Base-by-base conservation (phyloP, 352 stramenopile genomes). In the Phytopythium sindhum region DNA sequence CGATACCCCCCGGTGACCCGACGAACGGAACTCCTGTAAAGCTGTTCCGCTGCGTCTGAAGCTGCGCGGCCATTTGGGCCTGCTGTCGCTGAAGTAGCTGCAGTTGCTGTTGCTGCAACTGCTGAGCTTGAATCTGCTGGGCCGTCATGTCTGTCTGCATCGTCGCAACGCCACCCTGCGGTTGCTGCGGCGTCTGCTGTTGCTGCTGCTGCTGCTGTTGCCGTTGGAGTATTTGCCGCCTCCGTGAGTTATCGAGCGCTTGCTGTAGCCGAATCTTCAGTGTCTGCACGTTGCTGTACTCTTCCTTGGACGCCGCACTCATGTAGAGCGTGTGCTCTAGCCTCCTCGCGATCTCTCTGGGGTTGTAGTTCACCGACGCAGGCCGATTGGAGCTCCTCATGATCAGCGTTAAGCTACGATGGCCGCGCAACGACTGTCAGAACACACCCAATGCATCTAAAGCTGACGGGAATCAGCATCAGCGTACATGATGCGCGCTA, bases 331-430 rank as follows among this genome's bases (percentile, higher is more conserved):
- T 95, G 61, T 96, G 86, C 60, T 96, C 88, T 15, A 96, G 63
- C 47, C 88, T 74, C 31, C 88, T 75, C 10, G 88, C 88, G 37
- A 96, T 96, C 62, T 96, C 88, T 56, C 86, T 76, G 8, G 86
- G 88, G 64, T 96, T 96, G 66, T 96, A 95, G 60, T 96, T 94
- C n/a, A 82, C 84, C 1, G 84, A 91, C 33, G 78, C 80, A n/a
- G 88, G 88, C 15, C 87, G 77, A 63, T 96, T 96, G 10, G 89
- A 82, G 62, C 87, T 96, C 70, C 94, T 95, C 84, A 94, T 95
- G 24, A 96, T 96, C 57, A 96, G 70, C 31, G 84, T 96, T 74
- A 96, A 80, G 21, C 87, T 96, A 55, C 17, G 47, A 63, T 29
- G 14, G 28, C 15, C 48, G 48, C 26, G 12, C 28, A 24, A 26